Conservation (phyloP, 306 rosid genomes). For the Citrullus colocynthis region DNA sequence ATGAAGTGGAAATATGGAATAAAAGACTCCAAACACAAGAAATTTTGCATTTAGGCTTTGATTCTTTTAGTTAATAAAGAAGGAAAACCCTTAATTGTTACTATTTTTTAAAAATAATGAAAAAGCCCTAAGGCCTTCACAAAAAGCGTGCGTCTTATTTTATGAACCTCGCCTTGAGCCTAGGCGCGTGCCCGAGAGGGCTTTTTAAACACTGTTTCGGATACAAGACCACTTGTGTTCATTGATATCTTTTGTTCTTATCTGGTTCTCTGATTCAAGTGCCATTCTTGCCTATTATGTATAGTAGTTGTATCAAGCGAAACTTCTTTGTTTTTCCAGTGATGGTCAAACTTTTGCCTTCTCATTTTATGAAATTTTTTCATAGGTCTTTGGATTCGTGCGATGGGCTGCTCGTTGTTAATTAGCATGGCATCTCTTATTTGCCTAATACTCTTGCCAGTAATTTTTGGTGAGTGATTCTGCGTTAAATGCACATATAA, state of each 20-base stretch:
- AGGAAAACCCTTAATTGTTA: too few species aligned
- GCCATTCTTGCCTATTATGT: neutral
- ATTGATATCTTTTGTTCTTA: neutral
- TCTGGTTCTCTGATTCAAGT: neutral
- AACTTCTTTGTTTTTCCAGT: neutral
- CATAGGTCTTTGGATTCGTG: conserved; percentile 77
- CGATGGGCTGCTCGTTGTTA: conserved; percentile 88
- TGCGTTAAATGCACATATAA: neutral
- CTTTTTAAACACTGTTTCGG: too few species aligned
- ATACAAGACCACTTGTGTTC: neutral
- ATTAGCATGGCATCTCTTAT: conserved; percentile 96
- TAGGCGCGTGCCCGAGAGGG: too few species aligned
- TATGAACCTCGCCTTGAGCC: too few species aligned
- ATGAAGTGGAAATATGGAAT: too few species aligned
- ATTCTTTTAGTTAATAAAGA: too few species aligned
- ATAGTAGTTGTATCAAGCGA: too few species aligned
- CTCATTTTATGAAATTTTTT: neutral
- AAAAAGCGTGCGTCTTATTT: too few species aligned
- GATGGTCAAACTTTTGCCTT: neutral
- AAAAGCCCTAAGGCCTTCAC: too few species aligned
- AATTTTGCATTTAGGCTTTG: too few species aligned
- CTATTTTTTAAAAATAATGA: too few species aligned
- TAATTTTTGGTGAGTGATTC: conserved; percentile 58
- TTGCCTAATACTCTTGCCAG: conserved; percentile 73
- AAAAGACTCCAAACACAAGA: too few species aligned